Evolutionary conservation across 352 stramenopile genomes (phyloP).

Genomic region (Phytophthora sp.): DNA sequence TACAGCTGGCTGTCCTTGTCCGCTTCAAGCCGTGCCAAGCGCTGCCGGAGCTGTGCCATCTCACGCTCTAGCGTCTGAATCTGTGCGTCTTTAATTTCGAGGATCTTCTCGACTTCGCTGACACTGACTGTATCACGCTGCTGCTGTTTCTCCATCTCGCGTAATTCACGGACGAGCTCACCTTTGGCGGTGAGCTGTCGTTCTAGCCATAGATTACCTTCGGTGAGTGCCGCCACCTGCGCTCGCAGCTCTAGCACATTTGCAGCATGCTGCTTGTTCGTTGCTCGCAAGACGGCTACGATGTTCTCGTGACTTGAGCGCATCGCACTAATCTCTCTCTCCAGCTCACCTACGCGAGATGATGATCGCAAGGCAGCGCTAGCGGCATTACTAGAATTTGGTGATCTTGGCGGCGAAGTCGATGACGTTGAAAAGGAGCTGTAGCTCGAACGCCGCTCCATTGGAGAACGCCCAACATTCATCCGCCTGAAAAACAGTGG

Average conservation of each 20-base stretch:
- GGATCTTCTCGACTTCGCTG: slow-evolving; percentile 47
- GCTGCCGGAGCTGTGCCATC: slow-evolving; percentile 51
- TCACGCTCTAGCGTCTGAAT: slow-evolving; percentile 68
- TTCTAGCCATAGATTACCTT: slow-evolving; percentile 68
- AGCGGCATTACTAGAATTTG: slow-evolving; percentile 1
- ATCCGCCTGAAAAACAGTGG: slow-evolving; percentile 50
- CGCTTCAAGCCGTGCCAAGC: slow-evolving; percentile 43
- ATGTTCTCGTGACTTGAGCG: slow-evolving; percentile 76
- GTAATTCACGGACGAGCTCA: slow-evolving; percentile 56
- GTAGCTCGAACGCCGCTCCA: slow-evolving; percentile 45
- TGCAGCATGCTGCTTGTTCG: slow-evolving; percentile 70
- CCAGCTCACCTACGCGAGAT: slow-evolving; percentile 55
- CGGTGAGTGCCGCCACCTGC: slow-evolving; percentile 62
- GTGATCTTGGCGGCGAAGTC: slow-evolving; percentile 16
- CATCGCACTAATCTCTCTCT: slow-evolving; percentile 67
- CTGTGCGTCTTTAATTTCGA: slow-evolving; percentile 59
- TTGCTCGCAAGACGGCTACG: slow-evolving; percentile 65
- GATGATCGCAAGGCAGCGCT: slow-evolving; percentile 18
- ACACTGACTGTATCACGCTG: slow-evolving; percentile 40
- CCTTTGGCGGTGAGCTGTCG: slow-evolving; percentile 64
- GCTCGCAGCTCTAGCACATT: slow-evolving; percentile 72
- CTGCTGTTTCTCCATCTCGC: slow-evolving; percentile 52
- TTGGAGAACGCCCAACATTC: slow-evolving; percentile 36
- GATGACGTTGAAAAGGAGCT: slow-evolving; percentile 24
- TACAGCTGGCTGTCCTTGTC: slow-evolving; percentile 70